Evolutionary conservation across 2,329 filamentous ascomycete species (phyloP).

Genomic region (Neonectria coccinea): DNA sequence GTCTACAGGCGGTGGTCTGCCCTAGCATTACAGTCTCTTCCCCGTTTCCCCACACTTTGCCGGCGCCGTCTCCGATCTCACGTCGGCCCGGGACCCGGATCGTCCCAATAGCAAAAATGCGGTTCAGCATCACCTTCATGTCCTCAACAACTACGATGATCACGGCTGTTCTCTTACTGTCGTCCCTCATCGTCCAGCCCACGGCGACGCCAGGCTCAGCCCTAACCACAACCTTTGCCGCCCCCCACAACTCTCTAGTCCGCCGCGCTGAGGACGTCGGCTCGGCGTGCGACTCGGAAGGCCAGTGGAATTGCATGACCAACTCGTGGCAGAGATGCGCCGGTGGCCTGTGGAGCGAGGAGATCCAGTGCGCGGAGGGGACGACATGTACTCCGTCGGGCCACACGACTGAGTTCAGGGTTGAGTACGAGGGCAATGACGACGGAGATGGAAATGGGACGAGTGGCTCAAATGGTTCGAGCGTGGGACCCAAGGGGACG

Average conservation of each 20-base stretch:
- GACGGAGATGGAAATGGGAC: constrained; percentile 27
- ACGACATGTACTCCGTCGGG: constrained; percentile 60
- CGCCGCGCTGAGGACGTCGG: constrained; percentile 50
- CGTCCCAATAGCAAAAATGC: constrained; percentile 26
- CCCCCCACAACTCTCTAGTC: constrained; percentile 16
- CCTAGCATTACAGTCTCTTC: constrained; percentile 2
- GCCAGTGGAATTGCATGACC: constrained; percentile 67
- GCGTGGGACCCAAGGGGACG: constrained; percentile 10
- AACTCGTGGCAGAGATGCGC: constrained; percentile 63
- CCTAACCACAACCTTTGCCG: neutral
- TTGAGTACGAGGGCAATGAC: constrained; percentile 18
- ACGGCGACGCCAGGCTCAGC: constrained; percentile 21
- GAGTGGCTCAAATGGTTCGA: constrained; percentile 22
- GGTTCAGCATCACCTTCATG: constrained; percentile 8
- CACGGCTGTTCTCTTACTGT: constrained; percentile 26
- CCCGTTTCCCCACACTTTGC: constrained; percentile 29
- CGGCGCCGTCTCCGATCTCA: constrained; percentile 34
- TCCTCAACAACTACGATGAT: constrained; percentile 15
- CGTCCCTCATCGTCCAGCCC: constrained; percentile 18
- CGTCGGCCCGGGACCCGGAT: constrained; percentile 14
- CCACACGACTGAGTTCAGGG: constrained; percentile 41
- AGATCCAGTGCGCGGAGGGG: constrained; percentile 57
- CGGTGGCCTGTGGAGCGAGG: constrained; percentile 58
- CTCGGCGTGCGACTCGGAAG: constrained; percentile 58
- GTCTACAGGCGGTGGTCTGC: constrained; percentile 2